Conservation (phyloP, 176 grass and related monocot species). For the Avena atlantica region DNA sequence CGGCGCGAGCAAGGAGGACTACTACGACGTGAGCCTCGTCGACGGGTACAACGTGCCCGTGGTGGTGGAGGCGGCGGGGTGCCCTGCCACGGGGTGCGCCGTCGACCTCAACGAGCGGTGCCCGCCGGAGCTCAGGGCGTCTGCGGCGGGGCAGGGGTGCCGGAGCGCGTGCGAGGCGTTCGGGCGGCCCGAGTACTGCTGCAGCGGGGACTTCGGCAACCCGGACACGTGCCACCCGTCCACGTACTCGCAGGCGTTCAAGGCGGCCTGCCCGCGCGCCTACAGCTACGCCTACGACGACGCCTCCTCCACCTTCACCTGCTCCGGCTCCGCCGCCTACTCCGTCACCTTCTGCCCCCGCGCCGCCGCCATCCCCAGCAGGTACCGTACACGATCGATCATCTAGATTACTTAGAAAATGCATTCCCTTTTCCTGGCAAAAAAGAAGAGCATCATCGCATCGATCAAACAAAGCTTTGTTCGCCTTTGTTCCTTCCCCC, state of each 20-base stretch:
- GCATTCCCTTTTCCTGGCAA: constrained; percentile 13
- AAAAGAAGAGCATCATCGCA: constrained; percentile 26
- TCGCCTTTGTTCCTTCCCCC: constrained; percentile 73
- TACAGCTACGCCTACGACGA: constrained; percentile 99
- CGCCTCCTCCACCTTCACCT: constrained; percentile 94
- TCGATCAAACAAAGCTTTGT: not conserved
- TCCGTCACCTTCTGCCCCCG: constrained; percentile 91
- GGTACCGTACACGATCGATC: constrained; percentile 32
- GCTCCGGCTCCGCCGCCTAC: constrained; percentile 74
- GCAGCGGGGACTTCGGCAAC: constrained; percentile 75
- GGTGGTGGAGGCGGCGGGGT: constrained; percentile 60
- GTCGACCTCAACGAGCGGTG: constrained; percentile 78
- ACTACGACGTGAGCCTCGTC: constrained; percentile 96
- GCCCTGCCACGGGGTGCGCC: constrained; percentile 68
- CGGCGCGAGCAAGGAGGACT: constrained; percentile 71
- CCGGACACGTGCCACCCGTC: constrained; percentile 85
- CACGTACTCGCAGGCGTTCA: constrained; percentile 90
- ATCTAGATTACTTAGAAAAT: constrained; percentile 45
- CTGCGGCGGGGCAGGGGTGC: constrained; percentile 57
- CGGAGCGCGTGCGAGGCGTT: constrained; percentile 91
- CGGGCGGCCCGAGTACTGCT: constrained; percentile 83
- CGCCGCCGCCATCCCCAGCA: constrained; percentile 49
- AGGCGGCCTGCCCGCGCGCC: constrained; percentile 85
- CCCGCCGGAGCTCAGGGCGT: constrained; percentile 66
- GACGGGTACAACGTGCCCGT: constrained; percentile 96